A percentile compares a stretch with the other conserved stretches of the same genome.
Conservation (phyloP, 1,284 basidiomycete species). For the Pisolithus thermaeus region DNA sequence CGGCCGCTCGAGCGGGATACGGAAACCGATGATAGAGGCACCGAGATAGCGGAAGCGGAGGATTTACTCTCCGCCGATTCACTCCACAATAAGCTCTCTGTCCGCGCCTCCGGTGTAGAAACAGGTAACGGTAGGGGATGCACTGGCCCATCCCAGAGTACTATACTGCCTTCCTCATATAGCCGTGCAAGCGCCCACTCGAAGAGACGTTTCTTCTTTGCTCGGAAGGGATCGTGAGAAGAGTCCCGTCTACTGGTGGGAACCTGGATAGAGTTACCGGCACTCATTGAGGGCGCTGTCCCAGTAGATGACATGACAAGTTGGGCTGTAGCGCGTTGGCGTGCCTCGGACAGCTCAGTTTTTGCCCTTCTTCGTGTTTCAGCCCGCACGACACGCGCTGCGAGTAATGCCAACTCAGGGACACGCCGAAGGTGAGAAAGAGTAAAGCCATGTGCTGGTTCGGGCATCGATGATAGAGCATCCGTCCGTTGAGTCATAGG, state of each 20-base stretch:
- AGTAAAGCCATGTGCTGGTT: slow-evolving; percentile 46
- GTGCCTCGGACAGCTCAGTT: slow-evolving; percentile 32
- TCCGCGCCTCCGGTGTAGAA: not conserved
- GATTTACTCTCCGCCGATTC: slow-evolving; percentile 20
- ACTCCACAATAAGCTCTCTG: slow-evolving; percentile 39
- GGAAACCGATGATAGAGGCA: slow-evolving; percentile 20
- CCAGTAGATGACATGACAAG: not conserved
- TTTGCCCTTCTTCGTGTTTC: slow-evolving; percentile 46
- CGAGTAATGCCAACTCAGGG: slow-evolving; percentile 59
- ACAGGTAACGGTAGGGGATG: slow-evolving; percentile 16
- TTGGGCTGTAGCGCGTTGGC: slow-evolving; percentile 4
- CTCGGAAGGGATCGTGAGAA: slow-evolving; percentile 13
- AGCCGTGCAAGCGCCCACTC: slow-evolving; percentile 55
- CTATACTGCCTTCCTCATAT: slow-evolving; percentile 60
- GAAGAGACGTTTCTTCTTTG: slow-evolving; percentile 61
- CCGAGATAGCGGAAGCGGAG: slow-evolving; percentile 11
- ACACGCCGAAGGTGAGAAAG: slow-evolving; percentile 69
- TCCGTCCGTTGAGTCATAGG: not conserved
- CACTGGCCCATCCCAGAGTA: slow-evolving; percentile 58
- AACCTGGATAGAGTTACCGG: not conserved
- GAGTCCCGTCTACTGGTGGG: slow-evolving; percentile 1
- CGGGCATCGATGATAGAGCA: no score
- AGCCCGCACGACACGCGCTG: slow-evolving; percentile 52
- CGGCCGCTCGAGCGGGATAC: not conserved
- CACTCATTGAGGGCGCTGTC: slow-evolving; percentile 1